Evolutionary conservation across 495 filamentous ascomycete genomes (phyloP), one percentile per base, ranked within the genome.

Genomic region (Aspergillus baeticus): DNA sequence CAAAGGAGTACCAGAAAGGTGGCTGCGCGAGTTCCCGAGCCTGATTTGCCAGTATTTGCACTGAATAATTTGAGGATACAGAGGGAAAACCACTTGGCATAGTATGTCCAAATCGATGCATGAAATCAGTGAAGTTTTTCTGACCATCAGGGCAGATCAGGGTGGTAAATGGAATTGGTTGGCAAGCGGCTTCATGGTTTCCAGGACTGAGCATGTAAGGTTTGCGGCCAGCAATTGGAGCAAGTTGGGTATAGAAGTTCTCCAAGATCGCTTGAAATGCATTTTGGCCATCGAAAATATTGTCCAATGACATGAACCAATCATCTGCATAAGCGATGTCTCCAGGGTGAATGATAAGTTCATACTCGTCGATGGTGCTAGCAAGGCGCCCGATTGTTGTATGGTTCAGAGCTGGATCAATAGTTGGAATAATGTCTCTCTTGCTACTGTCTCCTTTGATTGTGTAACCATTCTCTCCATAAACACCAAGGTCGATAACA

Each of bases 1-100:
- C 81, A 65, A 85, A 85, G 0, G 81, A 84, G 66, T 83, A 85
- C 82, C 82, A 85, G 69, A 85, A 85, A 0, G 83, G 83, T 2
- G 83, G 83, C 26, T 81, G 78, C 3, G 83, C 69, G 4, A 83
- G 73, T 21, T 55, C 41, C 4, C 68, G 62, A 2, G 83, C 83
- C 55, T 75, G 70, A 43, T 71, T 69, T 13, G 81, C 81, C 31
- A 72, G 68, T 14, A 71, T 51, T 21, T 71, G 71, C 0, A 81
- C 81, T 2, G 70, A 70, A 10, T 61, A 59, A 69, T 79, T 81
- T 13, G 70, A 62, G 1, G 80, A 81, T 0, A 66, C 69, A 0
- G 79, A 82, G 0, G 68, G 43, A 54, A 82, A 82, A 0, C 72
- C 68, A 0, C 54, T 69, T 0, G 81, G 76, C 79, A 84, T 82